Base-by-base conservation (phyloP, 257 asterid species). In the Fraxinus excelsior region DNA sequence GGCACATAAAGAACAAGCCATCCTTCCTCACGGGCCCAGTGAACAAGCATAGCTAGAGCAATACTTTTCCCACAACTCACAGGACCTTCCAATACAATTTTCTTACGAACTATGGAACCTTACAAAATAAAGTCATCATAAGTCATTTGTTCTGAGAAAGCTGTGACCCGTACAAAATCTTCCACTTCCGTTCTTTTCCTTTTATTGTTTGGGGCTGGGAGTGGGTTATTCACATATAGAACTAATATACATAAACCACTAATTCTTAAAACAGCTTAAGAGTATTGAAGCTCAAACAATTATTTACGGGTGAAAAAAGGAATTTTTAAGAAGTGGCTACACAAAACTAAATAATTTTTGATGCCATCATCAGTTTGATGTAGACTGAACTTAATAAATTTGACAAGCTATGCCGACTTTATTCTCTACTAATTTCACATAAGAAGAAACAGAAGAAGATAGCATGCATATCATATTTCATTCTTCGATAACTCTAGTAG, bases 1-100 rank as follows among this genome's bases (percentile, higher is more conserved):
- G 99, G 97, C 62, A 88, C 96, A 83, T 93, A 96, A 40, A 96
- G 79, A 84, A 96, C 99, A 80, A 96, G 87, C 99, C 99, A 96
- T 32, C 98, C 99, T 88, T 96, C 97, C 80, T 74, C 81, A 60
- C 99, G 97, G 18, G 99, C 98, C 98, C 99, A 96, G 71, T 87
- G 80, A 80, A 96, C 97, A 75, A 96, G 97, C 97, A 96, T 90
- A 72, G 98, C 97, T 62, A 93, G 94, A 68, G 94, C 87, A 76
- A 92, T 90, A 80, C 98, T 96, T 90, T 96, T 96, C 68, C 99
- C 99, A 72, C 94, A 89, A 80, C 98, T 90, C 64, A 86, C 86
- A 74, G 84, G 97, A 70, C 98, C 98, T 83, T 93, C 99, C 78
- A 96, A 85, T 28, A 93, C 89, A 72, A 90, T 74, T 85, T 92